These are phyloP conservation scores for Pilaira anomala DNA, from an alignment of 192 early-diverging fungal genomes.

Conservation along the genomic window DNA sequence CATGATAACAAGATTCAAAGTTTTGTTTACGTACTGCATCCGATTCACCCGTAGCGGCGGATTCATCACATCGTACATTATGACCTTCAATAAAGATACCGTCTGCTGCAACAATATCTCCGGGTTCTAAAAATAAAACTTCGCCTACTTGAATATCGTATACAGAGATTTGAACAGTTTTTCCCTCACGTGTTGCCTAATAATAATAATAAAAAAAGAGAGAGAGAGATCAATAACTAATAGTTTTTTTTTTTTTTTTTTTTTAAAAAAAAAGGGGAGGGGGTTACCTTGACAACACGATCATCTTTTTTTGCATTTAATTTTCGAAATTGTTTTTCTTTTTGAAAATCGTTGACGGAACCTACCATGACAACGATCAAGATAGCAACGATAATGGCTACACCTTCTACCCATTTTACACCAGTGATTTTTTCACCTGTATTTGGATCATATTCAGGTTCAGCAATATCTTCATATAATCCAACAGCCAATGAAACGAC, in stretches of 20 bases:
- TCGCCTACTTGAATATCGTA: slow-evolving; percentile 89
- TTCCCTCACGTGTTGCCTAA: slow-evolving; percentile 69
- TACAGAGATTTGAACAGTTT: slow-evolving; percentile 65
- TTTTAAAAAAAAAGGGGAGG: not conserved
- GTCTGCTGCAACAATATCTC: slow-evolving; percentile 92
- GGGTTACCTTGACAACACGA: slow-evolving; percentile 59
- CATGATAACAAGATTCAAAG: slow-evolving; percentile 49
- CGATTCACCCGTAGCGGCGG: slow-evolving; percentile 92
- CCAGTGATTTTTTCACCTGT: slow-evolving; percentile 39
- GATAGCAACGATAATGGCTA: slow-evolving; percentile 79
- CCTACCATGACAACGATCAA: slow-evolving; percentile 75
- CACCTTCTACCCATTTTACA: slow-evolving; percentile 84
- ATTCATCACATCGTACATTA: slow-evolving; percentile 88
- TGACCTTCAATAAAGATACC: slow-evolving; percentile 80
- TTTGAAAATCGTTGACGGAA: slow-evolving; percentile 81
- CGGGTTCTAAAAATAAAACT: slow-evolving; percentile 80
- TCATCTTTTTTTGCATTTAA: slow-evolving; percentile 87
- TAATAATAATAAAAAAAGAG: not conserved
- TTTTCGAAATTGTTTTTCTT: slow-evolving; percentile 83
- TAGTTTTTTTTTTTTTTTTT: not conserved
- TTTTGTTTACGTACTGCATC: slow-evolving; percentile 80
- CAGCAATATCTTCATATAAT: slow-evolving; percentile 73
- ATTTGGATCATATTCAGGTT: slow-evolving; percentile 38
- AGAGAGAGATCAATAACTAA: slow-evolving; percentile 1
- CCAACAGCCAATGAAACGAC: slow-evolving; percentile 76